Percentiles rank a stretch among this genome's conserved stretches.
These are phyloP conservation scores for Teunomyces lycoperdinae DNA, from an alignment of 805 yeast genomes.

Conservation along the genomic window DNA sequence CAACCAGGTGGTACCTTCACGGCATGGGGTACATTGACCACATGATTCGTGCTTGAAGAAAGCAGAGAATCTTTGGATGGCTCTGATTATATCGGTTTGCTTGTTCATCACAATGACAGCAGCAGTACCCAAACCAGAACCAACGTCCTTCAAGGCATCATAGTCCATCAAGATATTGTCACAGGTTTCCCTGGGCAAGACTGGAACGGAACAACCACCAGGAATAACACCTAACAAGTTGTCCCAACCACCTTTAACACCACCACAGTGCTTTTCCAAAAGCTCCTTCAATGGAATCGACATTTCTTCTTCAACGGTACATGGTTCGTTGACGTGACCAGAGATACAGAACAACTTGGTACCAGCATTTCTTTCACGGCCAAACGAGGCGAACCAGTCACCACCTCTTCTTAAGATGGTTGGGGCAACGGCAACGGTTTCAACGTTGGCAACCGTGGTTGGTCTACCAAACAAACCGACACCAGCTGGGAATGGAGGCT, in stretches of 20 bases:
- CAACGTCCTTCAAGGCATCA: constrained; percentile 80
- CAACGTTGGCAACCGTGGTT: constrained; percentile 86
- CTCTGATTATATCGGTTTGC: constrained; percentile 78
- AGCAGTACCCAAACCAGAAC: constrained; percentile 88
- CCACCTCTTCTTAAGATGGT: constrained; percentile 88
- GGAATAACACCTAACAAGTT: constrained; percentile 84
- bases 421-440: constrained; percentile 88
- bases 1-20: constrained; percentile 91
- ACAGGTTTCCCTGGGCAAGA: constrained; percentile 66
- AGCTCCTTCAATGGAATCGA: constrained; percentile 81
- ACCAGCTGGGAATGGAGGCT: constrained; percentile 95
- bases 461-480: constrained; percentile 91
- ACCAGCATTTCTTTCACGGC: constrained; percentile 82
- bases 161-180: constrained; percentile 78
- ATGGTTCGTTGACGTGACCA: constrained; percentile 89
- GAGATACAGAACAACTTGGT: constrained; percentile 83
- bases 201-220: constrained; percentile 88
- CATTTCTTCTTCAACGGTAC: constrained; percentile 94
- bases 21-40: constrained; percentile 93
- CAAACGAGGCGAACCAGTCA: constrained; percentile 80
- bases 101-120: constrained; percentile 91
- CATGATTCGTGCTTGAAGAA: constrained; percentile 92
- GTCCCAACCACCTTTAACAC: constrained; percentile 91
- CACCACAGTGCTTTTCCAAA: constrained; percentile 87
- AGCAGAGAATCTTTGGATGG: constrained; percentile 79